Conservation (phyloP, 495 filamentous ascomycete genomes). For the Aspergillus baeticus region DNA sequence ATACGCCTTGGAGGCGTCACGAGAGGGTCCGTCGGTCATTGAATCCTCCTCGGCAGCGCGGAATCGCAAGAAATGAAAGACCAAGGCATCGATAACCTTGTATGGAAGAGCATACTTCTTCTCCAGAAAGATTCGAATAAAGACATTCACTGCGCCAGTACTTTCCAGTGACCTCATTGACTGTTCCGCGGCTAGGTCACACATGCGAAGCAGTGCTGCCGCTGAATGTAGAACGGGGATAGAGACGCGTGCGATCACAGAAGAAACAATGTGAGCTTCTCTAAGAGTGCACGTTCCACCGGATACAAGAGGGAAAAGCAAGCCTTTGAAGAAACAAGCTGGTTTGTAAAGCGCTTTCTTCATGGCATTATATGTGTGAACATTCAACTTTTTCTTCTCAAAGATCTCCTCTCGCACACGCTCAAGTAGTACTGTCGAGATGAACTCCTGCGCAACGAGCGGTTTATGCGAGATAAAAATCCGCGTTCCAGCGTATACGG, state of each 20-base stretch:
- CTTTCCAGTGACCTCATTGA: constrained; percentile 71
- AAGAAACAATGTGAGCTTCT: constrained; percentile 87
- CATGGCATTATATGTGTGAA: constrained; percentile 88
- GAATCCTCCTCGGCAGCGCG: constrained; percentile 55
- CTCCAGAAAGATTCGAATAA: constrained; percentile 88
- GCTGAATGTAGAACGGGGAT: constrained; percentile 91
- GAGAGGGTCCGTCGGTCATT: constrained; percentile 37
- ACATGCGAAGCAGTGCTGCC: constrained; percentile 84
- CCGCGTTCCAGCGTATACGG: constrained; percentile 78
- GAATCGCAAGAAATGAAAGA: constrained; percentile 95
- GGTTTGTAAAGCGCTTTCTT: constrained; percentile 96
- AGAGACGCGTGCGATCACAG: constrained; percentile 73
- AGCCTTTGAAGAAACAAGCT: constrained; percentile 93
- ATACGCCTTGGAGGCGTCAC: constrained; percentile 45
- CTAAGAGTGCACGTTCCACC: constrained; percentile 78
- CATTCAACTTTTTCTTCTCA: constrained; percentile 88
- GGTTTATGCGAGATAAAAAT: constrained; percentile 86
- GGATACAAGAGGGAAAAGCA: constrained; percentile 84
- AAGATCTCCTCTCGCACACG: constrained; percentile 84
- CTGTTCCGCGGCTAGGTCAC: constrained; percentile 89
- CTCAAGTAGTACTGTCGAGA: constrained; percentile 78
- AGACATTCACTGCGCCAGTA: constrained; percentile 82
- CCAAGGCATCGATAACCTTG: constrained; percentile 89
- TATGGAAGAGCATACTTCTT: constrained; percentile 97
- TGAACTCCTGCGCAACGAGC: constrained; percentile 71